Evolutionary conservation across 2,329 filamentous ascomycete genomes (phyloP).

Genomic region (Claviceps fusiformis): DNA sequence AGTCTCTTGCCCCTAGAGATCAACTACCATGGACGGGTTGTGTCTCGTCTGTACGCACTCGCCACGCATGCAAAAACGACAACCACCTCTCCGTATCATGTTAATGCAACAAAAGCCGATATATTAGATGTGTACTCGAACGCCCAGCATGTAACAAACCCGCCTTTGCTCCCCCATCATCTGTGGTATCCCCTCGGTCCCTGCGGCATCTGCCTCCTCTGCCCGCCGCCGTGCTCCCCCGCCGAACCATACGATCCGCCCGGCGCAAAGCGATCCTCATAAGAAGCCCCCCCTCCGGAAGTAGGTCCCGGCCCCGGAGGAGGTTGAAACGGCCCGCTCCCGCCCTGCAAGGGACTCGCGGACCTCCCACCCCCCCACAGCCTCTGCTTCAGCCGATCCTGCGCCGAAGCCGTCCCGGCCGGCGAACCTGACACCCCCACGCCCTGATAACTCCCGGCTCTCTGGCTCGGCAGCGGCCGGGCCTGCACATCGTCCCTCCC

Average conservation of each 20-base stretch:
- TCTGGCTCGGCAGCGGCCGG: slow-evolving; percentile 57
- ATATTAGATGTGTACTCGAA: no score
- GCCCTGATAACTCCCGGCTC: slow-evolving; percentile 61
- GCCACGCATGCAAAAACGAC: neutral
- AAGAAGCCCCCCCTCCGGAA: slow-evolving; percentile 19
- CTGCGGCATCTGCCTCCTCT: slow-evolving; percentile 28
- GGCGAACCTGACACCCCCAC: slow-evolving; percentile 5
- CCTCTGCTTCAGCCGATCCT: slow-evolving; percentile 70
- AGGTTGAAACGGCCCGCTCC: slow-evolving; percentile 34
- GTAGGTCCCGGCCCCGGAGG: slow-evolving; percentile 17
- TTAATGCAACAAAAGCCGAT: no score
- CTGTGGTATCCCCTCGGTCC: slow-evolving; percentile 29
- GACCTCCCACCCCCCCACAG: slow-evolving; percentile 53
- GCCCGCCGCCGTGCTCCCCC: slow-evolving; percentile 18
- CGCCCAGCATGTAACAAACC: no score
- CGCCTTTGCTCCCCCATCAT: neutral
- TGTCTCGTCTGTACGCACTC: no score
- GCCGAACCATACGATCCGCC: slow-evolving; percentile 28
- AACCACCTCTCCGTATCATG: neutral
- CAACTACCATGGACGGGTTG: no score
- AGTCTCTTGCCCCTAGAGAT: no score
- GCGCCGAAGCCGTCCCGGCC: slow-evolving; percentile 43
- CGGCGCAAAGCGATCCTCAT: slow-evolving; percentile 33
- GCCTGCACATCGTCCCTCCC: slow-evolving; percentile 19
- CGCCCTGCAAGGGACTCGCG: slow-evolving; percentile 39